Evolutionary conservation across 1,284 basidiomycete species (phyloP).

Genomic region (Fomitiporia mediterranea): DNA sequence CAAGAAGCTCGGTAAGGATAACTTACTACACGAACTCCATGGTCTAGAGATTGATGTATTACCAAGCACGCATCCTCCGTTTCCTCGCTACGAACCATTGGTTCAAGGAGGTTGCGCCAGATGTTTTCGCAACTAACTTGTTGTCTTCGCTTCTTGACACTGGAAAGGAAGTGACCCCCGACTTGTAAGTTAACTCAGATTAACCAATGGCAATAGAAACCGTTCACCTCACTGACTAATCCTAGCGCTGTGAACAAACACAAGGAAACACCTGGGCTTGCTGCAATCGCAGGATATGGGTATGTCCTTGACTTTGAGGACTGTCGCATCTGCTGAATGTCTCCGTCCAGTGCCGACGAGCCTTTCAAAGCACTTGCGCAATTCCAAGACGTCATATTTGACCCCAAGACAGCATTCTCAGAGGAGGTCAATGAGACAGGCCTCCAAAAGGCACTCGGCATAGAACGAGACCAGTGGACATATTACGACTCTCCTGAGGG

Average conservation of each 20-base stretch:
- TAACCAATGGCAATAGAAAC: no score
- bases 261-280: conserved; percentile 12
- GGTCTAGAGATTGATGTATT: no score
- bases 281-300: conserved; percentile 15
- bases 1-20: conserved; percentile 24
- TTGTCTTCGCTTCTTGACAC: conserved; percentile 27
- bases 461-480: conserved; percentile 27
- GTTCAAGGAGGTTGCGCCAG: conserved; percentile 26
- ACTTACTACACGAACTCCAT: no score
- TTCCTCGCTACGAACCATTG: conserved; percentile 24
- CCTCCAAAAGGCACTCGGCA: conserved; percentile 29
- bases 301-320: no score
- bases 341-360: conserved; percentile 32
- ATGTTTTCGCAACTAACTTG: conserved; percentile 25
- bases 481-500: conserved; percentile 30
- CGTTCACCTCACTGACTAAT: neutral
- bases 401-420: conserved; percentile 30
- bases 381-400: conserved; percentile 32
- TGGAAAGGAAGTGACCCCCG: conserved; percentile 21
- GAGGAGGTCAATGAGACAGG: conserved; percentile 29
- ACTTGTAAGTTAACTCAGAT: neutral
- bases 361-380: conserved; percentile 30
- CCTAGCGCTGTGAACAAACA: conserved; percentile 9
- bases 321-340: no score
- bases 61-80: conserved; percentile 23